phyloP scores from a whole-genome alignment of 2,329 filamentous ascomycete species.

The Coleophoma eucalyptorum region DNA sequence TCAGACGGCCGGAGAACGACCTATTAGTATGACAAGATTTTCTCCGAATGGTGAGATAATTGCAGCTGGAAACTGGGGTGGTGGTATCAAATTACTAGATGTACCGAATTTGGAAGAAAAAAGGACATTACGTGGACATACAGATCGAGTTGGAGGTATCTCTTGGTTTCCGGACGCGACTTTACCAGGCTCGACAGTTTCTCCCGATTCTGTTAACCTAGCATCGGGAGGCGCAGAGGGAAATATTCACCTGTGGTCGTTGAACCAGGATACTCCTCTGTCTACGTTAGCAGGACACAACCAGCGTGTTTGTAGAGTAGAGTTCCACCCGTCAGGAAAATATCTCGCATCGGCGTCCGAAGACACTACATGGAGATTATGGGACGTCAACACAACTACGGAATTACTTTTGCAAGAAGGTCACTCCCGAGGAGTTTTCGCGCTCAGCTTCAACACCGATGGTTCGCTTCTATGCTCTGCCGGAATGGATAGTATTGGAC shows the following conservation, averaged over 20 bases:
- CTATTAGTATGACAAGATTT: constrained; percentile 89
- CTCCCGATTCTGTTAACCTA: constrained; percentile 72
- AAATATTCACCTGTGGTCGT: constrained; percentile 83
- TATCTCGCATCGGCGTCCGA: constrained; percentile 93
- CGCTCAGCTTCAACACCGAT: constrained; percentile 85
- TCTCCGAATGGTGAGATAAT: constrained; percentile 79
- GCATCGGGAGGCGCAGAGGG: constrained; percentile 89
- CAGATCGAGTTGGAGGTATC: constrained; percentile 82
- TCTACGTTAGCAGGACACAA: constrained; percentile 79
- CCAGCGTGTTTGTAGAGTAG: constrained; percentile 83
- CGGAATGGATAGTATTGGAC: constrained; percentile 90
- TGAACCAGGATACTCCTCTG: constrained; percentile 80
- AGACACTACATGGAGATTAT: constrained; percentile 94
- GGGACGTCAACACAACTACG: constrained; percentile 83
- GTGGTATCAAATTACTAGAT: constrained; percentile 79
- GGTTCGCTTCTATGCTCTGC: constrained; percentile 87
- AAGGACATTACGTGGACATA: constrained; percentile 75
- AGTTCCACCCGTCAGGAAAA: constrained; percentile 88
- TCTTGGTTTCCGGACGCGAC: constrained; percentile 87
- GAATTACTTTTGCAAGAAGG: constrained; percentile 90
- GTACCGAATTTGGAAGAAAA: constrained; percentile 80
- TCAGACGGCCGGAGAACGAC: constrained; percentile 86
- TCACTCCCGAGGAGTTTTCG: constrained; percentile 89
- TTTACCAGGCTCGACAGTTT: constrained; percentile 65
- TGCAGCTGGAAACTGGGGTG: constrained; percentile 90